These are phyloP conservation scores for Globisporangium cylindrosporum DNA, from an alignment of 352 stramenopile species.

Conservation along the genomic window DNA sequence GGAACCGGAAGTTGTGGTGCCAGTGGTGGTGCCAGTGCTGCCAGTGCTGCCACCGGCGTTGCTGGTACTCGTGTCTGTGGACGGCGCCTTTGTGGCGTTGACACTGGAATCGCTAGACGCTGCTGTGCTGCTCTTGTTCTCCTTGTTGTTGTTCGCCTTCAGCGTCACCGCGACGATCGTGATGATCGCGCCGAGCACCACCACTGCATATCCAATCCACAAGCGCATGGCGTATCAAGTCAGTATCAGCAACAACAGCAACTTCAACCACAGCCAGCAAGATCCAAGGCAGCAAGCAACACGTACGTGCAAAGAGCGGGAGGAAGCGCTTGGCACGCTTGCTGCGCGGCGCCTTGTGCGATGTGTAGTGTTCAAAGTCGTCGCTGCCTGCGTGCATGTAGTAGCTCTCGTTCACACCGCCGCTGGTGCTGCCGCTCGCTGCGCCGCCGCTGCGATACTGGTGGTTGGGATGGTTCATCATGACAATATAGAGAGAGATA, in stretches of 20 bases:
- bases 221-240: not conserved
- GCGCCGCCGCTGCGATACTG: not conserved
- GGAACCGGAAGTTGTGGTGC: not conserved
- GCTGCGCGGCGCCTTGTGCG: constrained; percentile 12
- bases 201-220: constrained; percentile 16
- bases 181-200: constrained; percentile 36
- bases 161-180: constrained; percentile 34
- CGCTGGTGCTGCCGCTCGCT: constrained; percentile 1
- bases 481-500: not conserved
- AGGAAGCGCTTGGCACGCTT: constrained; percentile 14
- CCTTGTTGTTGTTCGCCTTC: constrained; percentile 23
- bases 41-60: constrained; percentile 9
- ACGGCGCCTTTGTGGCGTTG: not conserved
- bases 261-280: too few species aligned
- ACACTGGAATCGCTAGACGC: not conserved
- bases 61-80: not conserved
- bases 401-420: constrained; percentile 19
- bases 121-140: constrained; percentile 5
- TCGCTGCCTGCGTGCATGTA: constrained; percentile 22
- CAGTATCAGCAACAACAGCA: too few species aligned
- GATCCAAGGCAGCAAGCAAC: too few species aligned
- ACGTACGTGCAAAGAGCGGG: constrained; percentile 18
- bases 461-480: constrained; percentile 5
- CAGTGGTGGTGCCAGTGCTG: not conserved
- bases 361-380: constrained; percentile 11